Conservation (phyloP, 371 early-diverging fungal species). For the Batrachochytrium dendrobatidis region DNA sequence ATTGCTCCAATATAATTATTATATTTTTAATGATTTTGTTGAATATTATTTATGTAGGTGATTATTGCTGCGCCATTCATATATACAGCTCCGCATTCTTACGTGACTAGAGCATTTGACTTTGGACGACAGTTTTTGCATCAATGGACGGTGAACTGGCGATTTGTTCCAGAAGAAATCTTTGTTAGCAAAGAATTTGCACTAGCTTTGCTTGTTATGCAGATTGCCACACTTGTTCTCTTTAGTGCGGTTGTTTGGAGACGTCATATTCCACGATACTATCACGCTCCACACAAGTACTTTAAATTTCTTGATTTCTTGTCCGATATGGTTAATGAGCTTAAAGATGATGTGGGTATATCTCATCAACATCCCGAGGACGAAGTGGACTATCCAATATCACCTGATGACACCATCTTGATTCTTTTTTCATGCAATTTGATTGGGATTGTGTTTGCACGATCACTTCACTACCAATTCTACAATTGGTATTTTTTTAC, state of each 20-base stretch:
- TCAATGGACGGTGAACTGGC: slow-evolving; percentile 94
- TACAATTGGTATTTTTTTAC: slow-evolving; percentile 88
- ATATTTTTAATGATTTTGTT: slow-evolving; percentile 7
- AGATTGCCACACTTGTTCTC: slow-evolving; percentile 48
- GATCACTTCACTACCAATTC: slow-evolving; percentile 91
- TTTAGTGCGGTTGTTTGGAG: slow-evolving; percentile 48
- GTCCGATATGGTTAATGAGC: slow-evolving; percentile 1
- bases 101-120: slow-evolving; percentile 76
- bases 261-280: not conserved
- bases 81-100: slow-evolving; percentile 43
- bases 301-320: not conserved
- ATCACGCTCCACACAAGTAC: not conserved
- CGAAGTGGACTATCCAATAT: no score
- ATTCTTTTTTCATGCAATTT: slow-evolving; percentile 75
- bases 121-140: slow-evolving; percentile 75
- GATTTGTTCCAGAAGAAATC: slow-evolving; percentile 58
- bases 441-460: slow-evolving; percentile 78
- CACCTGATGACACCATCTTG: slow-evolving; percentile 59
- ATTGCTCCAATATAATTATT: not conserved
- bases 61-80: slow-evolving; percentile 69
- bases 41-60: no score
- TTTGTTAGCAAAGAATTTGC: slow-evolving; percentile 61
- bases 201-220: slow-evolving; percentile 48
- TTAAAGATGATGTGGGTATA: not conserved
- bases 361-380: not conserved